Evolutionary conservation across 2,329 filamentous ascomycete genomes (phyloP), one percentile per base, ranked within the genome.

Genomic region (Diaporthe batatas): DNA sequence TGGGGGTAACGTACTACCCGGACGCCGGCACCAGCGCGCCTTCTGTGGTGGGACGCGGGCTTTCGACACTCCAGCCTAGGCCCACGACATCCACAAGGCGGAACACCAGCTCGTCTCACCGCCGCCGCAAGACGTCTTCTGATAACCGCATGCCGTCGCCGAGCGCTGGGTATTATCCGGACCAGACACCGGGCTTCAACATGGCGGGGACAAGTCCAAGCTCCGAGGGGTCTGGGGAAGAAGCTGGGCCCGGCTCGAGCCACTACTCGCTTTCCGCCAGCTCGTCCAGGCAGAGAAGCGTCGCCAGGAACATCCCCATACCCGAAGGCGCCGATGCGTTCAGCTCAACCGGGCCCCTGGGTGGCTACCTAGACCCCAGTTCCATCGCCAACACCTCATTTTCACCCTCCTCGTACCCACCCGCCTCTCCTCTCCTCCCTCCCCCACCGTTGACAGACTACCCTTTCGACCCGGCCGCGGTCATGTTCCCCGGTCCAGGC

Each of bases 31-130:
- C 55, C 47, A 34, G 11, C 16, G 39, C 53, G 36, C 44, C 32
- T 8, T 25, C 59, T 49, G 32, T 12, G 64, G 23, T 53, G 42
- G 39, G 55, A 47, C 53, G 73, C 23, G 53, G 14, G 58, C 49
- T 25, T 23, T 70, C 58, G 74, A 75, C 29, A 73, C 84, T 84
- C 68, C 86, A 83, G 65, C 84, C 86, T 57, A 84, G 84, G 71
- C 86, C 87, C 71, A 79, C 88, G 77, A 89, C 85, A 55, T 84
- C 87, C 14, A 85, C 86, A 10, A 82, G 83, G 73, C 78, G 85
- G 68, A 84, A 84, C 71, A 79, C 81, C 64, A 80, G 80, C 54
- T 78, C 83, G 70, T 87, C 85, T 75, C 81, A 82, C 16, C 83
- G 87, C 73, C 80, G 87, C 47, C 82, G 84, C 62, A 81, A 81